Base-by-base conservation (phyloP, 208 protist species). In the Crithidia bombi region DNA sequence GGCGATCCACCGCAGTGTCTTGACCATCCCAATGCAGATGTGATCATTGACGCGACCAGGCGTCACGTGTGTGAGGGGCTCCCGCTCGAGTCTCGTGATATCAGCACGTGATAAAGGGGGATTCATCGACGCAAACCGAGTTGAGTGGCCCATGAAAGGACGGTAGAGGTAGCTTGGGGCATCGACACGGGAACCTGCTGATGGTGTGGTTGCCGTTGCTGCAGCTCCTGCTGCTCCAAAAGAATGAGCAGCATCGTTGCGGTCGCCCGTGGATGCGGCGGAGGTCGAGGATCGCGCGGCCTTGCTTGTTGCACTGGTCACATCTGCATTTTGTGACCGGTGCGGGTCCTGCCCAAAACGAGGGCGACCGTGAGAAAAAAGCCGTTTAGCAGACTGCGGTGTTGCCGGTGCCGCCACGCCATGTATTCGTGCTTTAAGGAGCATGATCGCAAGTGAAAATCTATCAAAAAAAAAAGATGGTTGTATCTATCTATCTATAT, bases 141-240 rank as follows among this genome's bases (percentile, higher is more conserved):
- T 86, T 10, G 83, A 88, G 54, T 82, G 69, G 9, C 87, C 87
- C 85, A 93, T 90, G 52, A 90, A 90, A 23, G 75, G 46, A 28
- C 74, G 44, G 54, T 89, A 87, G 3, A 92, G 70, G 46, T 76
- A 76, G 21, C 59, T 64, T 9, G 69, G 61, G 0, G 46, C 50
- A 12, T 52, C 44, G 19, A 35, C 3, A 28, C 59, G 68, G 3
- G 49, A 32, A 26, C 14, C 23, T 21, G 41, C 11, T 17, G 66
- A 11, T 5, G 67, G 0, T 21, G 25, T 57, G 35, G 14, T 21
- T n/a, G 35, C 14, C 23, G 17, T 56, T 10, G 25, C 21, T 12
- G 55, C 25, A 0, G 32, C 17, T 47, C 15, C 7, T 47, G 43
- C 6, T 47, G 43, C 43, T n/a, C n/a, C n/a, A n/a, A n/a, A n/a